Conservation (phyloP, 768 basidiomycete species). For the Tulasnella sp. region DNA sequence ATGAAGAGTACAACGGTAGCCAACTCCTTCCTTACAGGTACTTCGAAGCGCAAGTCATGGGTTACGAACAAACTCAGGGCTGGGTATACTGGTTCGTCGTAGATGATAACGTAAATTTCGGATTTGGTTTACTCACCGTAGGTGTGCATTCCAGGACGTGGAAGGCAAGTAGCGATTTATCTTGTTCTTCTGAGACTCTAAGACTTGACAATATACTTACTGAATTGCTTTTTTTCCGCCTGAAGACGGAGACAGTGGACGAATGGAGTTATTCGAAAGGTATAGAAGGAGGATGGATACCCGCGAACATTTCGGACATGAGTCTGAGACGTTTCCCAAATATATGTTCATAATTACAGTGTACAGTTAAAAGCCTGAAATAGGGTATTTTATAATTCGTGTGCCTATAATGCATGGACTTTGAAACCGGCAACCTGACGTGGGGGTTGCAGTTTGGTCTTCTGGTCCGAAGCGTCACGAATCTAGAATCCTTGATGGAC, state of each 20-base stretch:
- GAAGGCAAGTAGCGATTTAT: slow-evolving; percentile 44
- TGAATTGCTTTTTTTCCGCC: neutral
- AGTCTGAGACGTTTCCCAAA: slow-evolving; percentile 45
- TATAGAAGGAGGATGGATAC: slow-evolving; percentile 69
- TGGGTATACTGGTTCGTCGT: slow-evolving; percentile 53
- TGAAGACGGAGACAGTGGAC: slow-evolving; percentile 56
- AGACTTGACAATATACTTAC: too few species aligned
- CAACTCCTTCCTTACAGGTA: slow-evolving; percentile 39
- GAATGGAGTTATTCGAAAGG: slow-evolving; percentile 74
- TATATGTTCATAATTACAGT: slow-evolving; percentile 40
- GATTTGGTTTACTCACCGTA: neutral
- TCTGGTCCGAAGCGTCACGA: too few species aligned
- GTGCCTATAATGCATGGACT: neutral
- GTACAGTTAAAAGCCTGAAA: neutral
- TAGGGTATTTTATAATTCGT: neutral
- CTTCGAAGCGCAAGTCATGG: slow-evolving; percentile 71
- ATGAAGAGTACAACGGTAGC: neutral
- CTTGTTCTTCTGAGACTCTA: neutral
- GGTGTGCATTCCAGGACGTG: slow-evolving; percentile 41
- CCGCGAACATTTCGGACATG: slow-evolving; percentile 53
- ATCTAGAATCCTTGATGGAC: too few species aligned
- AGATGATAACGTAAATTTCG: neutral
- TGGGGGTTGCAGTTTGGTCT: too few species aligned
- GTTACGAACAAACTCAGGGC: slow-evolving; percentile 62
- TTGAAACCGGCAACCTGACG: neutral